Conservation (phyloP, 352 stramenopile genomes). For the Peronospora farinosa region DNA sequence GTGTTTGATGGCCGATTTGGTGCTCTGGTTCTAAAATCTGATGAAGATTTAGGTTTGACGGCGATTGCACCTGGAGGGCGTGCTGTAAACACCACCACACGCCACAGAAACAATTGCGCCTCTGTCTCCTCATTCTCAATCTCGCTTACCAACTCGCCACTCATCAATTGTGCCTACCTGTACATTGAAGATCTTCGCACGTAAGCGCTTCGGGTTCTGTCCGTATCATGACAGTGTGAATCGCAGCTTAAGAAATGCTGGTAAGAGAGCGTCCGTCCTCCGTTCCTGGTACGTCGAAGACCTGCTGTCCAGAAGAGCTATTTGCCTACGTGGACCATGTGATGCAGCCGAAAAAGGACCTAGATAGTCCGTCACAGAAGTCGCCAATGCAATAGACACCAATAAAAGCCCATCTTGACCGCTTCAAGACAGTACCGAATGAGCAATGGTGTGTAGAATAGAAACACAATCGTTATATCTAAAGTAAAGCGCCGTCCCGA, state of each 20-base stretch:
- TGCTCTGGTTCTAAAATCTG: no score
- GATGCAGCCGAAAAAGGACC: constrained; percentile 29
- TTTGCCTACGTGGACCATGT: constrained; percentile 35
- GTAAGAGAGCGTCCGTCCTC: constrained; percentile 21
- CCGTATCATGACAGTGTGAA: constrained; percentile 31
- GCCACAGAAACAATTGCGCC: background rate
- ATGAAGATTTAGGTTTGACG: no score
- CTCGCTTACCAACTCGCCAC: constrained; percentile 8
- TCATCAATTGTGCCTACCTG: constrained; percentile 14
- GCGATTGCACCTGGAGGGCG: no score
- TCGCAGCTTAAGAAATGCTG: constrained; percentile 18
- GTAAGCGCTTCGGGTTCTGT: constrained; percentile 31
- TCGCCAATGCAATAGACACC: background rate
- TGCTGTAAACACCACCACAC: no score
- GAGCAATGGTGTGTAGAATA: background rate
- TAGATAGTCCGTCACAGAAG: constrained; percentile 19
- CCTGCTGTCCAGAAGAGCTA: constrained; percentile 39
- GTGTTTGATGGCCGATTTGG: no score
- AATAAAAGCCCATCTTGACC: constrained; percentile 3
- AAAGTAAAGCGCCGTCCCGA: no score
- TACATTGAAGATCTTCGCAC: constrained; percentile 22
- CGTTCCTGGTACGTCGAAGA: constrained; percentile 27
- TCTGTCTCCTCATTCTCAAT: background rate
- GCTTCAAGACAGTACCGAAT: constrained; percentile 1
- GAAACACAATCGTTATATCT: no score